phyloP scores from a whole-genome alignment of 2,329 filamentous ascomycete species.

The Penicillium sp. region DNA sequence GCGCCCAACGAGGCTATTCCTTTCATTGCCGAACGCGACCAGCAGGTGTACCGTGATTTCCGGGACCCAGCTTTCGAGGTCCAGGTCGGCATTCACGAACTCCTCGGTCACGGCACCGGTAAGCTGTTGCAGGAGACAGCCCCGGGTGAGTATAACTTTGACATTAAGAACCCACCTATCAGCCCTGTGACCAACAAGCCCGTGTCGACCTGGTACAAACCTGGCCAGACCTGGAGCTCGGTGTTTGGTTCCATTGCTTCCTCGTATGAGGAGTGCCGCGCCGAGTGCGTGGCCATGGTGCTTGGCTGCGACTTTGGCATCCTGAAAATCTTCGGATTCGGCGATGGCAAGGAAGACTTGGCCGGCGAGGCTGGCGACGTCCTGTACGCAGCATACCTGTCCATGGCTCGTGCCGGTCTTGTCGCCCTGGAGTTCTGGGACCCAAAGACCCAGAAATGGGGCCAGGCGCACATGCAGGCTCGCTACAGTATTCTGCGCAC shows the following conservation, averaged over 20 bases:
- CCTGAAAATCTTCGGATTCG: slow-evolving; percentile 87
- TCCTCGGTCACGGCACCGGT: slow-evolving; percentile 83
- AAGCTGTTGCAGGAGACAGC: slow-evolving; percentile 89
- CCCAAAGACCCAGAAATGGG: slow-evolving; percentile 85
- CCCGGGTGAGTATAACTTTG: slow-evolving; percentile 81
- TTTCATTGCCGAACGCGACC: slow-evolving; percentile 76
- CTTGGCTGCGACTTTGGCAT: slow-evolving; percentile 84
- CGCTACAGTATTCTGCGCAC: slow-evolving; percentile 74
- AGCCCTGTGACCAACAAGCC: slow-evolving; percentile 76
- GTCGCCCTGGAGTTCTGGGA: slow-evolving; percentile 92
- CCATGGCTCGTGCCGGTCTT: slow-evolving; percentile 91
- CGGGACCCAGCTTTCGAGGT: slow-evolving; percentile 89
- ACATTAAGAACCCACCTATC: slow-evolving; percentile 72
- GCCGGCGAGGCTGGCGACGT: slow-evolving; percentile 76
- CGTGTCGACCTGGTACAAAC: slow-evolving; percentile 84
- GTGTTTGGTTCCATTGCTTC: slow-evolving; percentile 86
- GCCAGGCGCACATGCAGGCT: slow-evolving; percentile 86
- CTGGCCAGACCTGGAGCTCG: slow-evolving; percentile 89
- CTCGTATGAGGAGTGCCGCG: slow-evolving; percentile 90
- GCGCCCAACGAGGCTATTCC: slow-evolving; percentile 88
- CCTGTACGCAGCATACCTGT: slow-evolving; percentile 80
- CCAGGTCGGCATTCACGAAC: slow-evolving; percentile 90
- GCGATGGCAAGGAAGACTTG: slow-evolving; percentile 70
- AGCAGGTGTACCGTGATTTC: slow-evolving; percentile 74
- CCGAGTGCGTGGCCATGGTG: slow-evolving; percentile 90